Base-by-base conservation (phyloP, 225 moss, liverwort and hornwort genomes). In the Sphagnum contortum region DNA sequence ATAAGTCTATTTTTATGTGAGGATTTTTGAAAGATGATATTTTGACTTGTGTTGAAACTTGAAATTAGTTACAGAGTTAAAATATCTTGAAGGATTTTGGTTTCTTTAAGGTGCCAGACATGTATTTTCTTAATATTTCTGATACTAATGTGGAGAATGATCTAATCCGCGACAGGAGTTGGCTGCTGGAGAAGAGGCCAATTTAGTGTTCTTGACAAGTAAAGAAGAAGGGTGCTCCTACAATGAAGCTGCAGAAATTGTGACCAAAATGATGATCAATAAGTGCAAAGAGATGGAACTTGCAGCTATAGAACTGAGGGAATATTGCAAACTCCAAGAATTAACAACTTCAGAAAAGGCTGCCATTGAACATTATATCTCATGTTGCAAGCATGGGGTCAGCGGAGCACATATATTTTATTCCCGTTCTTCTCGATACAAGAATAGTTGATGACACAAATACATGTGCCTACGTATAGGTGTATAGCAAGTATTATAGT, bases 161-260 rank as follows among this genome's bases (percentile, higher is more conserved):
- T 2, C 12, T 29, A 12, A 4, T 4, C 49, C 0, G 12, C 29
- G 1, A 47, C 68, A 73, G 73, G 68, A 73, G 50, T 45, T 73
- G 12, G 14, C 64, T 9, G 47, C 5, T 11, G 73, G 50, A 59
- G 73, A 73, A 60, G 29, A 29, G 29, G 64, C 8, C 10, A 73
- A 68, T 59, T 9, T 68, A 14, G 10, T 73, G 4, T 12, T 9
- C 8, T 45, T 68, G 52, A 12, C 64, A 4, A 73, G 64, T 52
- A 73, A 64, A 45, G 55, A 50, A 50, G 57, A 63, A 12, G 64
- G 53, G 4, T 68, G 63, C 29, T 45, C 62, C 2, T 64, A 48
- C 51, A 68, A 11, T 48, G 48, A 46, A 64, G 73, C 64, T 59
- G 68, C 64, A 53, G 68, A 68, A 64, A 73, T 73, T 64, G 73